Percentiles rank a stretch among this genome's conserved stretches.
These are phyloP conservation scores for Ascochyta fabae DNA, from an alignment of 2,329 filamentous ascomycete genomes.

Conservation along the genomic window DNA sequence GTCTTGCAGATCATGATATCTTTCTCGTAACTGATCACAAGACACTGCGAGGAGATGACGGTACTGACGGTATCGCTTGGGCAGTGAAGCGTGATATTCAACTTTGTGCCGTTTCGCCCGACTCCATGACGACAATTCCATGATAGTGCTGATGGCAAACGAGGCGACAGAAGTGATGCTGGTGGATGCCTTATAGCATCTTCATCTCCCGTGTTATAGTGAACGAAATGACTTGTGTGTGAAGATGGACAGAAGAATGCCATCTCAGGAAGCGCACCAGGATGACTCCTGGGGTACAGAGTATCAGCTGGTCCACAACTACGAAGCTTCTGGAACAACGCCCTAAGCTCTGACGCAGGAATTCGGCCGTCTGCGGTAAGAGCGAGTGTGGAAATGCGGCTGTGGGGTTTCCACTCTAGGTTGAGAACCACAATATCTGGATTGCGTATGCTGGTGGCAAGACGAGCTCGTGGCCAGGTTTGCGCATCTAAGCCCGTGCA, in stretches of 20 bases:
- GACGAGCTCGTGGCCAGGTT: constrained; percentile 28
- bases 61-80: constrained; percentile 7
- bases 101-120: constrained; percentile 17
- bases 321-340: constrained; percentile 22
- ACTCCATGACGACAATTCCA: constrained; percentile 1
- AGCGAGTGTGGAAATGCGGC: constrained; percentile 23
- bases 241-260: constrained; percentile 20
- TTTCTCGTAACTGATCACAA: constrained; percentile 25
- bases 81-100: constrained; percentile 19
- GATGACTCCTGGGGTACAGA: constrained; percentile 15
- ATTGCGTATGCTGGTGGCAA: constrained; percentile 6
- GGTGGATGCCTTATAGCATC: constrained; percentile 13
- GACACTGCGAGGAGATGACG: constrained; percentile 16
- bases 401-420: constrained; percentile 28
- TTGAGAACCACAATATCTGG: constrained; percentile 23
- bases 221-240: constrained; percentile 10
- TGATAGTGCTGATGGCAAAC: constrained; percentile 1
- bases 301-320: constrained; percentile 19
- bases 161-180: constrained; percentile 15
- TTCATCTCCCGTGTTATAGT: constrained; percentile 23
- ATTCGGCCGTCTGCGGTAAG: constrained; percentile 26
- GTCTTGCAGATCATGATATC: constrained; percentile 20
- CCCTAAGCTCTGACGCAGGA: constrained; percentile 23
- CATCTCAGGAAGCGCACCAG: constrained; percentile 23
- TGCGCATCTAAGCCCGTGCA: constrained; percentile 23